These are phyloP conservation scores for Zychaea mexicana DNA, from an alignment of 371 early-diverging fungal species.

Conservation along the genomic window DNA sequence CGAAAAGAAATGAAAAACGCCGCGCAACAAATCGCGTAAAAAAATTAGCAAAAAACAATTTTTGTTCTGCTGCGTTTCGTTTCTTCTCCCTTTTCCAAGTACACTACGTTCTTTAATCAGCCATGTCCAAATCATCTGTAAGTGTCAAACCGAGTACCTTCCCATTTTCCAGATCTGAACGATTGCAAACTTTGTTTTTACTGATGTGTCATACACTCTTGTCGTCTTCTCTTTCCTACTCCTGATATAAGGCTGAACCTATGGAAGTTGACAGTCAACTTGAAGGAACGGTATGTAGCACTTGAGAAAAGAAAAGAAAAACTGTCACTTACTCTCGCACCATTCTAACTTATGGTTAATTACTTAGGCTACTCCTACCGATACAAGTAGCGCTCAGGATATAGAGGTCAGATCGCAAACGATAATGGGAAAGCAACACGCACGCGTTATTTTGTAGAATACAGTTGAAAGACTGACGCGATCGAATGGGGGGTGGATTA, in stretches of 20 bases:
- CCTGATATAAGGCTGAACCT: neutral
- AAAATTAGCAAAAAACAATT: neutral
- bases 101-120: neutral
- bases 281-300: slow-evolving; percentile 5
- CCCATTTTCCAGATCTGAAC: neutral
- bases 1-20: neutral
- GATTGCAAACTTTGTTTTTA: no score
- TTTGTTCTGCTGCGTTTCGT: neutral
- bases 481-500: no score
- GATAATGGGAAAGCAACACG: no score
- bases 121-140: slow-evolving; percentile 3
- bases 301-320: no score
- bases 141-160: neutral
- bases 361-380: slow-evolving; percentile 3
- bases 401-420: slow-evolving; percentile 4
- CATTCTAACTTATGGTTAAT: no score
- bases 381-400: slow-evolving; percentile 1
- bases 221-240: neutral
- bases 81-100: neutral
- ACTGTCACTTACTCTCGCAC: no score
- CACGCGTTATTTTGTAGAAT: no score
- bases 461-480: neutral
- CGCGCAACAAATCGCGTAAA: neutral
- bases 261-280: slow-evolving; percentile 11
- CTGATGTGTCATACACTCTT: no score